Conservation (phyloP, 208 protist species). For the Trichomonas tenax region DNA sequence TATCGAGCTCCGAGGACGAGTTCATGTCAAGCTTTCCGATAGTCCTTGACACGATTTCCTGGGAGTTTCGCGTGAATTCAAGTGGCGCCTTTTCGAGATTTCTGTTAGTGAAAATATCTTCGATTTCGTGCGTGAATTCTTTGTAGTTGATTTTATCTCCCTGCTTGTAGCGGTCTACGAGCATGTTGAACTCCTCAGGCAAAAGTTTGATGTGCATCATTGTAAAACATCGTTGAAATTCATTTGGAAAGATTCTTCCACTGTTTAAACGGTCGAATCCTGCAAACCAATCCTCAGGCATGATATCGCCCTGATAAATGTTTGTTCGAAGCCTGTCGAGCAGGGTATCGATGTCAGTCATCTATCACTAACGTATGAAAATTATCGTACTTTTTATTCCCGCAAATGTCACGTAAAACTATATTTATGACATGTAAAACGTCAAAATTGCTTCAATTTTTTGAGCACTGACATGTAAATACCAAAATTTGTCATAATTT, state of each 20-base stretch:
- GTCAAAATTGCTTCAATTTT: too few species aligned
- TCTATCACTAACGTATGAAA: not conserved
- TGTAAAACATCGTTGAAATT: not conserved
- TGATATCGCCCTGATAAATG: not conserved
- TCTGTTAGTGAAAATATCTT: constrained; percentile 9
- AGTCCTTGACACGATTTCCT: not conserved
- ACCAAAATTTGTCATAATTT: too few species aligned
- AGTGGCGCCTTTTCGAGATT: not conserved
- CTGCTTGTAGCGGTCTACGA: not conserved
- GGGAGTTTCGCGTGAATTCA: not conserved
- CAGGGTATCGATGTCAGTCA: not conserved
- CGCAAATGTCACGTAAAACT: too few species aligned
- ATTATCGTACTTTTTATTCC: too few species aligned
- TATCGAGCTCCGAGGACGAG: not conserved
- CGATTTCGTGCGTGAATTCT: not conserved
- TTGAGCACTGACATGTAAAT: too few species aligned
- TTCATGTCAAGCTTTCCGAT: not conserved
- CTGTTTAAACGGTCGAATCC: not conserved
- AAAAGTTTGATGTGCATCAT: not conserved
- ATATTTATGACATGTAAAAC: too few species aligned
- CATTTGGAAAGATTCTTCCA: not conserved
- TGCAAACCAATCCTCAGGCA: not conserved
- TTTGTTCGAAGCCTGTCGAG: not conserved
- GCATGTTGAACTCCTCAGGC: not conserved
- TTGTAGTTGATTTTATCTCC: not conserved